A percentile compares a stretch with the other conserved stretches of the same genome.
These are phyloP conservation scores for Metarhizium guizhouense DNA, from an alignment of 2,329 filamentous ascomycete genomes.

Conservation along the genomic window DNA sequence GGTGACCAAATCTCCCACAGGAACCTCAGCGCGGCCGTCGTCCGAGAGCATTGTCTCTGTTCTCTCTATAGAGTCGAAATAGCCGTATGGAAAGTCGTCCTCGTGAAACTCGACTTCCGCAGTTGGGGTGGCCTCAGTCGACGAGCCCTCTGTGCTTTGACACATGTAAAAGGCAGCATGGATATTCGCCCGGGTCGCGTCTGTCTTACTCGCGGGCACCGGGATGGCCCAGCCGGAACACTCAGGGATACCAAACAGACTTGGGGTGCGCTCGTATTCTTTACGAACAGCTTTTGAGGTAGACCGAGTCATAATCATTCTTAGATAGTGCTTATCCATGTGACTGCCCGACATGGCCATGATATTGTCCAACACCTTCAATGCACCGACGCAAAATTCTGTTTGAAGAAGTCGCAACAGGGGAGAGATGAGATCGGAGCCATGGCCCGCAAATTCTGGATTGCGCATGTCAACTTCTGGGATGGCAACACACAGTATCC, in stretches of 20 bases:
- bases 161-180: constrained; percentile 96
- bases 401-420: constrained; percentile 83
- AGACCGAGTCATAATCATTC: constrained; percentile 95
- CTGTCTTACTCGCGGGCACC: constrained; percentile 81
- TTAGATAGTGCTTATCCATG: constrained; percentile 86
- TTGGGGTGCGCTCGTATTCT: constrained; percentile 90
- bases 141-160: constrained; percentile 53
- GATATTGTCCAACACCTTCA: constrained; percentile 88
- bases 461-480: constrained; percentile 90
- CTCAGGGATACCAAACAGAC: constrained; percentile 92
- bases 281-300: constrained; percentile 81
- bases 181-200: constrained; percentile 80
- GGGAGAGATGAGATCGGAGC: constrained; percentile 90
- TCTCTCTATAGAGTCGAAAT: constrained; percentile 63
- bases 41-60: constrained; percentile 92
- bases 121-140: constrained; percentile 56
- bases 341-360: constrained; percentile 89
- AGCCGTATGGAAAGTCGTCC: constrained; percentile 78
- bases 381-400: constrained; percentile 84
- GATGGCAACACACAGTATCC: constrained; percentile 74
- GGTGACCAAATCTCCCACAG: constrained; percentile 67
- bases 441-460: constrained; percentile 79
- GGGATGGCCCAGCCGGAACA: constrained; percentile 95
- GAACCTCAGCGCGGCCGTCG: constrained; percentile 60
- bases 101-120: constrained; percentile 87